Base-by-base conservation (phyloP, 1,139 yeast genomes). In the Torulaspora pretoriensis region DNA sequence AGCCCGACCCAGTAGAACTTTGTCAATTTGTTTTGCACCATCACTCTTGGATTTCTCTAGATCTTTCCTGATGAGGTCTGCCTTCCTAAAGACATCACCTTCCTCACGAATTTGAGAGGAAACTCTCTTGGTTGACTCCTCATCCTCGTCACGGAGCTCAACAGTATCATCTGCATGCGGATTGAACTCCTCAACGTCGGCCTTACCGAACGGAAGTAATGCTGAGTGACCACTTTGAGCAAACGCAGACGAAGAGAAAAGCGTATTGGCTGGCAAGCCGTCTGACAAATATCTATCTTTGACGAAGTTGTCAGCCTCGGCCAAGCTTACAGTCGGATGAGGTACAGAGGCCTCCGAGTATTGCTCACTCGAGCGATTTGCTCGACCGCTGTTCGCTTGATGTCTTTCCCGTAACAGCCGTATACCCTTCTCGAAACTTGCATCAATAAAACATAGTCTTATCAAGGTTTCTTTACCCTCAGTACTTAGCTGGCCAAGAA, bases 381-480 rank as follows among this genome's bases (percentile, higher is more conserved):
- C 14, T 12, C 27, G 16, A 28, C 16, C 33, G 12, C 16, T 25
- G 8, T 40, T 38, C 7, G 42, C 35, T 28, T 36, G 40, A 35
- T 59, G 54, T 33, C 60, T 61, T 32, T 63, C 59, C 9, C 72
- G 77, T 48, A 83, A 68, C 51, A 83, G 65, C 48, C 73, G 72
- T 33, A 82, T 59, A 1, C 86, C 87, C 54, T 79, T 80, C 52
- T 81, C 84, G 43, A 84, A 72, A 8, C 89, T 78, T 8, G 83
- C 77, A 62, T 83, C 89, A 45, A 83, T 71, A 49, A 80, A 75
- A 47, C 86, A 79, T 51, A 83, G 75, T 52, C 88, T 70, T 30
- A 84, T 73, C 43, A 84, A 68, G 0, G 87, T 79, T 57, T 83
- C 94, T 56, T 83, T 83, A 8, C 90, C 92, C 54, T 82, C 84